Percentiles rank a stretch among this genome's conserved stretches.
Conservation (phyloP, 768 basidiomycete species). For the Panaeolus cyanescens region DNA sequence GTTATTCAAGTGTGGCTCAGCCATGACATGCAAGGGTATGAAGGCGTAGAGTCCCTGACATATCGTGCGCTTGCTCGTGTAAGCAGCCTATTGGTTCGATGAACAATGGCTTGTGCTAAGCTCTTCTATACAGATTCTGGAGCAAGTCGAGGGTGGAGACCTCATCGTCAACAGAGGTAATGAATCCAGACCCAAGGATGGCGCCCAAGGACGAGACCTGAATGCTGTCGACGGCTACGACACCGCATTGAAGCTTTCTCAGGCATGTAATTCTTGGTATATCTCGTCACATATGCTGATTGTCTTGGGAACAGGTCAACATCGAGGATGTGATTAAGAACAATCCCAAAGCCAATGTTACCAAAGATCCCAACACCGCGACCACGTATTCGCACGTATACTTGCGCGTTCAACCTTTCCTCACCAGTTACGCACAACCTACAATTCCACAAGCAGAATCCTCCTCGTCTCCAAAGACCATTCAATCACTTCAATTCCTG, state of each 20-base stretch:
- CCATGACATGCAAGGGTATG: conserved; percentile 97
- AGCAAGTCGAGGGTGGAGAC: conserved; percentile 93
- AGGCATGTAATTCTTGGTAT: conserved; percentile 48
- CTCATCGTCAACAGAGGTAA: conserved; percentile 84
- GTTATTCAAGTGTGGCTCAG: conserved; percentile 95
- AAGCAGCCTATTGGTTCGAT: conserved; percentile 21
- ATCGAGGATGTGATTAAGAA: conserved; percentile 78
- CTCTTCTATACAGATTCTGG: conserved; percentile 70
- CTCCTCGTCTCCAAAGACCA: conserved; percentile 42
- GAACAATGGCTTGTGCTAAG: conserved; percentile 3
- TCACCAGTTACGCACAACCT: conserved; percentile 53
- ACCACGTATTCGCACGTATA: conserved; percentile 90
- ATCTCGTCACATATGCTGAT: too few relatives aligned
- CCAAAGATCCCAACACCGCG: conserved; percentile 39
- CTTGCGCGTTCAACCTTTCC: conserved; percentile 90
- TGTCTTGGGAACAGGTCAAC: conserved; percentile 70
- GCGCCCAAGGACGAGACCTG: conserved; percentile 60
- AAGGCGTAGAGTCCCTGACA: conserved; percentile 92
- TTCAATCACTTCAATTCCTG: conserved; percentile 52
- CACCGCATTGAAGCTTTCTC: conserved; percentile 81
- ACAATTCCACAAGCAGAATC: conserved; percentile 32
- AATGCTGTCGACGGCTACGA: conserved; percentile 86
- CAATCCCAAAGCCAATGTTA: conserved; percentile 30
- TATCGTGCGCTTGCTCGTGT: conserved; percentile 86
- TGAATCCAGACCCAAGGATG: conserved; percentile 71